Evolutionary conservation across 1,284 basidiomycete genomes (phyloP).

Genomic region (Rhodotorula mucilaginosa): DNA sequence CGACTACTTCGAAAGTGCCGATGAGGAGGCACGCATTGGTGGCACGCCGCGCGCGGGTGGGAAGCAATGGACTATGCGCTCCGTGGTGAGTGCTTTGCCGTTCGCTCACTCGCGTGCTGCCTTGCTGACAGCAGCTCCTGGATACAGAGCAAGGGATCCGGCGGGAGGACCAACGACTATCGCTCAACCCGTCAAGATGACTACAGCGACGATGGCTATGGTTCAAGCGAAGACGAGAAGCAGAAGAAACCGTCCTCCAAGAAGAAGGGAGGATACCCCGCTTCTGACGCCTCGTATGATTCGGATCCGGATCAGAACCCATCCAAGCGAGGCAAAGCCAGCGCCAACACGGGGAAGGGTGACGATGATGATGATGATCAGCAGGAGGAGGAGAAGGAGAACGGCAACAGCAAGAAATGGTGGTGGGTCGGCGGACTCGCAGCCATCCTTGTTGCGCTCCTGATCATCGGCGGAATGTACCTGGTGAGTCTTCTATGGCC

Average conservation of each 20-base stretch:
- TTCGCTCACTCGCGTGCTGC: too few relatives aligned
- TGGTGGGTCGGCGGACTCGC: not conserved
- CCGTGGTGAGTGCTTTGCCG: not conserved
- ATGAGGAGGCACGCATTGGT: not conserved
- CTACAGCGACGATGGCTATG: not conserved
- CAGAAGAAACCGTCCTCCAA: not conserved
- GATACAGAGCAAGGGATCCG: not conserved
- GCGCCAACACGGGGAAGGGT: too few relatives aligned
- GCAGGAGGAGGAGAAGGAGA: not conserved
- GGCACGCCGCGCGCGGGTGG: too few relatives aligned
- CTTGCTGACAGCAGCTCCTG: too few relatives aligned
- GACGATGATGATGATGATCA: too few relatives aligned
- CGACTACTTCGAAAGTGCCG: too few relatives aligned
- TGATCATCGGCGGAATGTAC: not conserved
- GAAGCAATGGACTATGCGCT: slow-evolving; percentile 1
- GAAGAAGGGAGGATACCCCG: not conserved
- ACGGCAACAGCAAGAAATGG: not conserved
- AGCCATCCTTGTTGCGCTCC: not conserved
- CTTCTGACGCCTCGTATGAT: too few relatives aligned
- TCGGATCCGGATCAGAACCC: not conserved
- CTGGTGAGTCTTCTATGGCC: not conserved
- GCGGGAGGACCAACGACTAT: not conserved
- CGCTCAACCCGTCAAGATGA: not conserved
- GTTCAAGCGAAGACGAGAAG: not conserved
- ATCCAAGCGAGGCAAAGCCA: not conserved